These are phyloP conservation scores for Rosa rugosa DNA, from an alignment of 306 rosid genomes.

Conservation along the genomic window DNA sequence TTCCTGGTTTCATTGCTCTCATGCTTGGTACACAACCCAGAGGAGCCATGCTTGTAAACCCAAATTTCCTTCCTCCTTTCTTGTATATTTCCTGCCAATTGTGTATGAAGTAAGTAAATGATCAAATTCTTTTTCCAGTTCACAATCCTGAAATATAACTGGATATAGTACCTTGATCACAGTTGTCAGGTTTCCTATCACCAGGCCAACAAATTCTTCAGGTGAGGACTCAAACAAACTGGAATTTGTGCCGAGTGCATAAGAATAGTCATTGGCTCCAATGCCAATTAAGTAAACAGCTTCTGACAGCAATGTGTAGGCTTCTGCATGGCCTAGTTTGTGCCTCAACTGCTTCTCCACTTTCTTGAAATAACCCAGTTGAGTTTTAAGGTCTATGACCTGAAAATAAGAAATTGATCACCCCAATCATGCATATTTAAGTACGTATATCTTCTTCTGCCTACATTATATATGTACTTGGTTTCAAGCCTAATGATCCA, in stretches of 20 bases:
- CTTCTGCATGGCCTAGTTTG: conserved; percentile 29
- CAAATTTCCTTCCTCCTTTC: conserved; percentile 49
- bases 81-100: conserved; percentile 32
- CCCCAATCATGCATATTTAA: neutral
- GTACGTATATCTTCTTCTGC: neutral
- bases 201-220: conserved; percentile 24
- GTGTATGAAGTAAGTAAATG: neutral
- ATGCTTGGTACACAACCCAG: conserved; percentile 20
- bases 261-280: conserved; percentile 37
- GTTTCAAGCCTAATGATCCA: neutral
- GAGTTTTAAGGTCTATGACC: conserved; percentile 32
- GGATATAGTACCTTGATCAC: conserved; percentile 26
- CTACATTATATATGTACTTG: neutral
- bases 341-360: conserved; percentile 25
- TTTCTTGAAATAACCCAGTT: conserved; percentile 29
- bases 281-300: conserved; percentile 39
- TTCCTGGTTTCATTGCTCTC: conserved; percentile 4
- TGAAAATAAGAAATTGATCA: conserved; percentile 20
- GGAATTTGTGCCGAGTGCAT: conserved; percentile 17
- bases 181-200: conserved; percentile 31
- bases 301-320: conserved; percentile 23
- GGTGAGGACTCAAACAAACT: conserved; percentile 12
- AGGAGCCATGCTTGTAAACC: conserved; percentile 23
- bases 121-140: neutral
- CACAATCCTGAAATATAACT: neutral